Conservation (phyloP, 768 basidiomycete species). For the Tremella fuciformis region DNA sequence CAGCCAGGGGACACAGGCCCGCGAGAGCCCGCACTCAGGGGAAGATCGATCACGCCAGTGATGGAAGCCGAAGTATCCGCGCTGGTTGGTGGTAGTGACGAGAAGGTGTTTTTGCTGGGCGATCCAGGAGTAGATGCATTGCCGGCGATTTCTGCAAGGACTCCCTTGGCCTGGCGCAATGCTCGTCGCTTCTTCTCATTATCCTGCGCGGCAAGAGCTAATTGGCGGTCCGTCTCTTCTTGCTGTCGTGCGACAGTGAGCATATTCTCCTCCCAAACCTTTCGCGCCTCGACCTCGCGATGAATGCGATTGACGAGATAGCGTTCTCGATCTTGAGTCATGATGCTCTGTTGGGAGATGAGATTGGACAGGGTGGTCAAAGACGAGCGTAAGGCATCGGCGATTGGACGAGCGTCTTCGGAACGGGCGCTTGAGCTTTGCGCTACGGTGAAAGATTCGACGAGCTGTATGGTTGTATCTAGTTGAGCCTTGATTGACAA, state of each 20-base stretch:
- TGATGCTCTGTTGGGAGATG: slow-evolving; percentile 66
- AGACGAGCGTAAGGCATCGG: slow-evolving; percentile 56
- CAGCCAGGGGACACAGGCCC: background rate
- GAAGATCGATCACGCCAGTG: slow-evolving; percentile 17
- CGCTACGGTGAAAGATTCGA: slow-evolving; percentile 54
- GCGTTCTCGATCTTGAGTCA: slow-evolving; percentile 73
- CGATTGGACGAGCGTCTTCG: slow-evolving; percentile 55
- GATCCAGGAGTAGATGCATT: slow-evolving; percentile 22
- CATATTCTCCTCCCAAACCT: slow-evolving; percentile 87
- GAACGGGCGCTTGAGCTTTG: background rate
- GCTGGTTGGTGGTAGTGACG: background rate
- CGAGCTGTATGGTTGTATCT: slow-evolving; percentile 68
- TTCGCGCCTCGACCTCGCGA: slow-evolving; percentile 64
- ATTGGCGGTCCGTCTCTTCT: slow-evolving; percentile 74
- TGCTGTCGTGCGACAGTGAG: slow-evolving; percentile 81
- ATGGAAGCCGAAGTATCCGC: background rate
- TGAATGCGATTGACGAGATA: slow-evolving; percentile 61
- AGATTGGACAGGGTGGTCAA: slow-evolving; percentile 61
- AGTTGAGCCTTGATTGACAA: slow-evolving; percentile 62
- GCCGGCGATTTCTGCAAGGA: slow-evolving; percentile 55
- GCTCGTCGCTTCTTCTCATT: slow-evolving; percentile 57
- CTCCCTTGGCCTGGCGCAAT: slow-evolving; percentile 39
- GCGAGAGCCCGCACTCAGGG: slow-evolving; percentile 1
- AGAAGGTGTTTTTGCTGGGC: slow-evolving; percentile 22
- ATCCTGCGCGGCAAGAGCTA: slow-evolving; percentile 59